These are phyloP conservation scores for Solanum okadae DNA, from an alignment of 257 asterid species.

Conservation along the genomic window DNA sequence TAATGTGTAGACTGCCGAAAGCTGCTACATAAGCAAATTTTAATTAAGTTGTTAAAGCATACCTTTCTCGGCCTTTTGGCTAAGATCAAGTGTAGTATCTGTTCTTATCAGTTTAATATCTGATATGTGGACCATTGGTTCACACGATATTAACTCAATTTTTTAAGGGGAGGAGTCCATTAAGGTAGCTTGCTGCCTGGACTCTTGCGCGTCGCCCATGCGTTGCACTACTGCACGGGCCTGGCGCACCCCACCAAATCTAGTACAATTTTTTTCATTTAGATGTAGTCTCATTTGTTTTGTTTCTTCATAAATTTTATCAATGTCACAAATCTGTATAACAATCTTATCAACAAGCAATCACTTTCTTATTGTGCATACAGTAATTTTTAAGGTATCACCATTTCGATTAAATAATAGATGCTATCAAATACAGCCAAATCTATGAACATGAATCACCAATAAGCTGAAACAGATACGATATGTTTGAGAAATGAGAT, in stretches of 20 bases:
- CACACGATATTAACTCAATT: neutral
- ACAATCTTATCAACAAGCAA: neutral
- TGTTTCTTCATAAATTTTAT: too few relatives aligned
- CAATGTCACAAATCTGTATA: too few relatives aligned
- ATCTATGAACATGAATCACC: neutral
- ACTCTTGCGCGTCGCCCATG: neutral
- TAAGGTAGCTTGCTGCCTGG: neutral
- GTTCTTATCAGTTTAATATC: constrained; percentile 23
- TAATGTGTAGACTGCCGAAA: neutral
- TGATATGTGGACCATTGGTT: fast-evolving
- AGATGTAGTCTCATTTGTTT: neutral
- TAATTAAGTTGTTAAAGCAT: fast-evolving
- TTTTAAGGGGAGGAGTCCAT: neutral
- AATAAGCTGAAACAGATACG: neutral
- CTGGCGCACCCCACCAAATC: neutral
- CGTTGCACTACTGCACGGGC: neutral
- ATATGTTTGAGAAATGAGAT: neutral
- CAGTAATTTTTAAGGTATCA: too few relatives aligned
- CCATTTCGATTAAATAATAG: too few relatives aligned
- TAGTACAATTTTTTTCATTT: neutral
- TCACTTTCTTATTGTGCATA: neutral
- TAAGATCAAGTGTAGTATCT: constrained; percentile 33
- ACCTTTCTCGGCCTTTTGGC: constrained; percentile 42
- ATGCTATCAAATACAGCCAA: neutral
- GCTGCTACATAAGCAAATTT: neutral